Evolutionary conservation across 2,329 filamentous ascomycete species (phyloP).

Genomic region (Hymenoscyphus fraxineus): DNA sequence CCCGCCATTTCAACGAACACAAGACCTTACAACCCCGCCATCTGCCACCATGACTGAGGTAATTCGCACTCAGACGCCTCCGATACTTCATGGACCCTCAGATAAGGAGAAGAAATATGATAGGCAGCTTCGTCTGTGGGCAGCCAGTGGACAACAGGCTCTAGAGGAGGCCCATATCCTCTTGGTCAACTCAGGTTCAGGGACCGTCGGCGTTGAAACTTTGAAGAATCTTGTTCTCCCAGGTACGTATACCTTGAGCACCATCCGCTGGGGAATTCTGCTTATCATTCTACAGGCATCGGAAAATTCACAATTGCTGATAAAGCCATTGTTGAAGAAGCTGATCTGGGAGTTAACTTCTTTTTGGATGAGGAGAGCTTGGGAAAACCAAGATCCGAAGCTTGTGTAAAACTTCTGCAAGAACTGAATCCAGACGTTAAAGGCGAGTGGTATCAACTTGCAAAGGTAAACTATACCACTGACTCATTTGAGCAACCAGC

Average conservation of each 20-base stretch:
- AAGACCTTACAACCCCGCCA: background rate
- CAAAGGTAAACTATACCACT: slow-evolving; percentile 36
- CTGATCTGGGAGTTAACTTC: slow-evolving; percentile 93
- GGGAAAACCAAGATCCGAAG: slow-evolving; percentile 73
- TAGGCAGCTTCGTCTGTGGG: slow-evolving; percentile 92
- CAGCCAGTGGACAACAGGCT: slow-evolving; percentile 83
- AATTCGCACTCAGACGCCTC: slow-evolving; percentile 36
- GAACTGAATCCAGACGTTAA: slow-evolving; percentile 93
- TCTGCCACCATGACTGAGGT: slow-evolving; percentile 30
- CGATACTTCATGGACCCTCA: slow-evolving; percentile 48
- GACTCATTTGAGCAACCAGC: background rate
- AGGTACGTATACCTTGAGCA: slow-evolving; percentile 43
- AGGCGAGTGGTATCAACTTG: slow-evolving; percentile 63
- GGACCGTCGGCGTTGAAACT: slow-evolving; percentile 82
- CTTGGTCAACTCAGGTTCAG: slow-evolving; percentile 81
- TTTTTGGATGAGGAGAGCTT: slow-evolving; percentile 79
- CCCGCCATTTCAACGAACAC: background rate
- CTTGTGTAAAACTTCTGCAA: slow-evolving; percentile 69
- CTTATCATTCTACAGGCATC: slow-evolving; percentile 55
- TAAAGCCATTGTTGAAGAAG: slow-evolving; percentile 68
- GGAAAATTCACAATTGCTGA: slow-evolving; percentile 91
- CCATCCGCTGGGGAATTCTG: slow-evolving; percentile 8
- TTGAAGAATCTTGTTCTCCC: slow-evolving; percentile 97
- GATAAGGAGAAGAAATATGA: slow-evolving; percentile 80
- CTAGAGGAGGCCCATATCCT: slow-evolving; percentile 90